Evolutionary conservation across 805 yeast species (phyloP).

Genomic region (Alloascoidea africana): DNA sequence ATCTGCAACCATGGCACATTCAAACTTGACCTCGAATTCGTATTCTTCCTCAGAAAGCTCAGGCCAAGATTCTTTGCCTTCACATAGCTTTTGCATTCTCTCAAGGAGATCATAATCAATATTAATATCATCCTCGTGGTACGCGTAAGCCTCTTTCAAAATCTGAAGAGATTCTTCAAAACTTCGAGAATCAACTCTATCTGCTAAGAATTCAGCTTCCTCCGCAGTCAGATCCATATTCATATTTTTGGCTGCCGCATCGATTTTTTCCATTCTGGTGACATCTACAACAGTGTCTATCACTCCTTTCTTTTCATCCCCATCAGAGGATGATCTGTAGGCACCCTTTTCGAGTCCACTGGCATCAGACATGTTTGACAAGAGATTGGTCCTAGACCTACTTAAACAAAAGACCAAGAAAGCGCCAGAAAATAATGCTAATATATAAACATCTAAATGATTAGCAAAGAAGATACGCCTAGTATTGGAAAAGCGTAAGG

Average conservation of each 20-base stretch:
- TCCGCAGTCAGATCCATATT: not conserved
- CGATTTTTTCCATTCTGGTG: not conserved
- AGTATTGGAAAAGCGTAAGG: no score
- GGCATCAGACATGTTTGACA: no score
- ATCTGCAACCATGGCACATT: conserved; percentile 24
- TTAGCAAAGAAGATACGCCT: no score
- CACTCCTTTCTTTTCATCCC: no score
- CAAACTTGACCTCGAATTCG: conserved; percentile 21
- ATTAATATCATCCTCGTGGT: conserved; percentile 4
- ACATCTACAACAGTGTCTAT: no score
- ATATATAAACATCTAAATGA: no score
- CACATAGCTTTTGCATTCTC: conserved; percentile 1
- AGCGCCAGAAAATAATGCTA: no score
- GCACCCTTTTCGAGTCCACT: no score
- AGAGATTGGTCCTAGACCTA: no score
- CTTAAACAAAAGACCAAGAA: no score
- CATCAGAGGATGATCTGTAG: no score
- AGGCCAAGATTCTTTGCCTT: not conserved
- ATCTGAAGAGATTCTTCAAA: conserved; percentile 1
- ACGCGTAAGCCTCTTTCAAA: conserved; percentile 2
- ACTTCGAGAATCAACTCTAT: not conserved
- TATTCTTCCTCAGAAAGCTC: conserved; percentile 1
- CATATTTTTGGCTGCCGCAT: not conserved
- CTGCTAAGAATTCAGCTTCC: not conserved
- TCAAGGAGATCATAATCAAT: conserved; percentile 3